These are phyloP conservation scores for Discostella pseudostelligera DNA, from an alignment of 108 stramenopile genomes.

Conservation along the genomic window DNA sequence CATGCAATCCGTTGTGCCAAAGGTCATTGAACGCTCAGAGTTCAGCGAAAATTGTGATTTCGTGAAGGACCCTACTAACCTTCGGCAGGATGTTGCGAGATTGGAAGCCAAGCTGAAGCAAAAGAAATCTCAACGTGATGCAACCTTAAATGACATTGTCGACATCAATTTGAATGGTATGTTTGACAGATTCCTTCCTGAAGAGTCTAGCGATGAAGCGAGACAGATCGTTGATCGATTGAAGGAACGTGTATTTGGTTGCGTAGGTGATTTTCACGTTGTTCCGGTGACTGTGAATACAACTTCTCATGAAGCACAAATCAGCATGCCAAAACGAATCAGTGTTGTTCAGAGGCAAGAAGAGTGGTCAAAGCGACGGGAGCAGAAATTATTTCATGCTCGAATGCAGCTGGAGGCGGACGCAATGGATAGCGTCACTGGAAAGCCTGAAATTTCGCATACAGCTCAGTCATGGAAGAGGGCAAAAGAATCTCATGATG, in stretches of 20 bases:
- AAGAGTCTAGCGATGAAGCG: constrained; percentile 16
- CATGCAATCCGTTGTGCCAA: background rate
- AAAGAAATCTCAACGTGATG: constrained; percentile 22
- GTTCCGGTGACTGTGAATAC: background rate
- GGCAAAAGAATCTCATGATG: constrained; percentile 38
- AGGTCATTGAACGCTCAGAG: constrained; percentile 12
- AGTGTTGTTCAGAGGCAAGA: constrained; percentile 23
- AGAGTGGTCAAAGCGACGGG: constrained; percentile 31
- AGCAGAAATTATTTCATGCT: constrained; percentile 27
- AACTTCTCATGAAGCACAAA: background rate
- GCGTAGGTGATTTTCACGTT: constrained; percentile 10
- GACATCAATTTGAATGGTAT: constrained; percentile 29
- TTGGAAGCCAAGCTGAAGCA: constrained; percentile 39
- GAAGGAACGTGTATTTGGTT: constrained; percentile 23
- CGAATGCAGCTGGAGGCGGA: constrained; percentile 19
- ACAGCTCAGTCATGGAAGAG: constrained; percentile 30
- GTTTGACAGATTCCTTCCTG: constrained; percentile 24
- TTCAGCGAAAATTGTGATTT: constrained; percentile 13
- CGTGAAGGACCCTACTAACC: constrained; percentile 29
- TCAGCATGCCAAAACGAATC: background rate
- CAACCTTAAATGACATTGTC: constrained; percentile 42
- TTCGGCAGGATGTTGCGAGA: constrained; percentile 21
- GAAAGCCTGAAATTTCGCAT: constrained; percentile 20
- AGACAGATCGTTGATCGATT: constrained; percentile 28
- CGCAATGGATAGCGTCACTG: constrained; percentile 26